phyloP scores from a whole-genome alignment of 2,329 filamentous ascomycete genomes.

The Cyanodermella asteris region DNA sequence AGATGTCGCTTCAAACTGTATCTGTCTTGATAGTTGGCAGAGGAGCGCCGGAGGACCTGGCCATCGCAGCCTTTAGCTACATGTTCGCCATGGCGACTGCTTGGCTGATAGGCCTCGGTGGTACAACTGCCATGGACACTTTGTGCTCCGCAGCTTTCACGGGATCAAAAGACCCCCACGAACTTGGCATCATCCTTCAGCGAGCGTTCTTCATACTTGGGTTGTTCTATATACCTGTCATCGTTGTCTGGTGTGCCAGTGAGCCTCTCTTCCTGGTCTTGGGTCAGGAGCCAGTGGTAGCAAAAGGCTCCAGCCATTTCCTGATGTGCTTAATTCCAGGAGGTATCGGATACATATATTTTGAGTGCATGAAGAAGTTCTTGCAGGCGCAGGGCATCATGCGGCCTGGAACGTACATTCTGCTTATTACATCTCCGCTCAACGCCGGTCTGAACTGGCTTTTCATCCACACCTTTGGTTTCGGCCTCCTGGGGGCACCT shows the following conservation, averaged over 20 bases:
- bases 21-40: constrained; percentile 67
- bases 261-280: constrained; percentile 52
- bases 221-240: constrained; percentile 50
- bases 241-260: constrained; percentile 51
- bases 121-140: constrained; percentile 70
- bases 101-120: constrained; percentile 69
- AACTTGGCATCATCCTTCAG: constrained; percentile 60
- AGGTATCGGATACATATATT: constrained; percentile 70
- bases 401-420: constrained; percentile 40
- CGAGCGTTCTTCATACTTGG: constrained; percentile 51
- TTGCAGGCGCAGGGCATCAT: constrained; percentile 41
- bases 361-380: constrained; percentile 50
- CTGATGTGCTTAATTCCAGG: constrained; percentile 55
- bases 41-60: constrained; percentile 56
- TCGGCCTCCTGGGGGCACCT: constrained; percentile 60
- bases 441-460: constrained; percentile 39
- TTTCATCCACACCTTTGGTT: constrained; percentile 47
- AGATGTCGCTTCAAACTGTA: constrained; percentile 65
- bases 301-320: constrained; percentile 50
- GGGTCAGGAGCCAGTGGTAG: constrained; percentile 60
- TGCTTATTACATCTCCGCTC: constrained; percentile 37
- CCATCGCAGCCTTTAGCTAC: constrained; percentile 68
- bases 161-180: constrained; percentile 53
- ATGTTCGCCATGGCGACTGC: constrained; percentile 86
- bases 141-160: constrained; percentile 67